Conservation (phyloP, 805 yeast genomes). For the Sugiyamaella qingdaonensis region DNA sequence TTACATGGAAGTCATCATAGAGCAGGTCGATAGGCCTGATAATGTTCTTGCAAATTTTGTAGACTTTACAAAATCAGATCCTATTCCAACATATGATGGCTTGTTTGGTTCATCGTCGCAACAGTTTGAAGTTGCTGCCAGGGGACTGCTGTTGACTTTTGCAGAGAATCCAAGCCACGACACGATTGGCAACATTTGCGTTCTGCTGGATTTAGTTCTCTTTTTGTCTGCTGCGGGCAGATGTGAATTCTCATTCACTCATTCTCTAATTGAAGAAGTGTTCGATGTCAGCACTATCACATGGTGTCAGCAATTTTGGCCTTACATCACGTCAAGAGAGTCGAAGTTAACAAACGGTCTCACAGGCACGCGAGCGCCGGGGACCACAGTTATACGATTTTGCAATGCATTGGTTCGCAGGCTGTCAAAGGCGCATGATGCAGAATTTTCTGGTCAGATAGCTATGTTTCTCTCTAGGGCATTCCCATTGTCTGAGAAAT, state of each 20-base stretch:
- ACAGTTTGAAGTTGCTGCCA: background rate
- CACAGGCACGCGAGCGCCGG: constrained; percentile 31
- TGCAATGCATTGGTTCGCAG: constrained; percentile 34
- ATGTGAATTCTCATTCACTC: constrained; percentile 22
- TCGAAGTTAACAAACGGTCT: constrained; percentile 23
- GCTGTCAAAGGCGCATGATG: constrained; percentile 31
- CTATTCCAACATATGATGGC: background rate
- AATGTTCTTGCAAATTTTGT: background rate
- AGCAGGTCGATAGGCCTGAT: background rate
- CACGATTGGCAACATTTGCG: constrained; percentile 12
- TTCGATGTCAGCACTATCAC: constrained; percentile 31
- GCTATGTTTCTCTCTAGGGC: constrained; percentile 34
- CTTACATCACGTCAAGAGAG: constrained; percentile 30
- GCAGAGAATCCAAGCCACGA: background rate
- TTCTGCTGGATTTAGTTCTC: constrained; percentile 21
- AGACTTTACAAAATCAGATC: background rate
- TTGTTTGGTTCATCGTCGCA: background rate
- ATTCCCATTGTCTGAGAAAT: constrained; percentile 33
- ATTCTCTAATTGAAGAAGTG: constrained; percentile 31
- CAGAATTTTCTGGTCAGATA: constrained; percentile 33
- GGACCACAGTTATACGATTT: constrained; percentile 33
- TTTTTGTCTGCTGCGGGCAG: constrained; percentile 8
- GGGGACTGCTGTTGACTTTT: background rate
- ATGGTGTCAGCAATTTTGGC: constrained; percentile 36
- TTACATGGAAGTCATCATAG: background rate